Evolutionary conservation across 305 asterid genomes (phyloP).

Genomic region (Fraxinus angustifolia): DNA sequence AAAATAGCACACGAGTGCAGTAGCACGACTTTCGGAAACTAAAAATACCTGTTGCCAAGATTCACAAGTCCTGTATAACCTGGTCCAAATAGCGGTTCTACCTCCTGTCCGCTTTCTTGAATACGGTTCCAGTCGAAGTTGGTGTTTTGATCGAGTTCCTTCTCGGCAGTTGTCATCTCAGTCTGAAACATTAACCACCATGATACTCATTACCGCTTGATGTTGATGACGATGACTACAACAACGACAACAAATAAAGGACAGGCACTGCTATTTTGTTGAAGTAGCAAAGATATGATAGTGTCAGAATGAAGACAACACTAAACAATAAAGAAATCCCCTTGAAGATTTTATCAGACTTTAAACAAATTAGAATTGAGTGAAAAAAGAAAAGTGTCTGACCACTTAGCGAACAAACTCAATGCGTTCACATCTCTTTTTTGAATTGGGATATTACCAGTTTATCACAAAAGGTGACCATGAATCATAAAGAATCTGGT

Average conservation of each 20-base stretch:
- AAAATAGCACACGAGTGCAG: conserved; percentile 7
- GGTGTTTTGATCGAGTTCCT: conserved; percentile 93
- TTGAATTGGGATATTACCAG: background rate
- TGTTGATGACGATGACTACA: background rate
- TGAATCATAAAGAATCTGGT: background rate
- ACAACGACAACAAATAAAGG: background rate
- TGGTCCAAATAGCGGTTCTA: conserved; percentile 86
- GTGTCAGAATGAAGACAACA: background rate
- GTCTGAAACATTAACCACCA: conserved; percentile 49
- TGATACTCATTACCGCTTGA: background rate
- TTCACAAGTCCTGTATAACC: conserved; percentile 95
- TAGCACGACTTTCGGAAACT: conserved; percentile 12
- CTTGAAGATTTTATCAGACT: background rate
- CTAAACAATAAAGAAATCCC: background rate
- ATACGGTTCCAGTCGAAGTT: conserved; percentile 97
- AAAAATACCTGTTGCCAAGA: conserved; percentile 90
- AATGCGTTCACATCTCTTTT: background rate
- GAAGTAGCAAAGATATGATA: conserved; percentile 5
- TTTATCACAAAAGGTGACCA: background rate
- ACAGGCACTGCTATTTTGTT: background rate
- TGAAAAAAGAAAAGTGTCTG: background rate
- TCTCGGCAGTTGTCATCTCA: conserved; percentile 97
- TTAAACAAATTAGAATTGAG: background rate
- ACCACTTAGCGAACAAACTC: background rate
- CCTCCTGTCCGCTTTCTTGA: conserved; percentile 92